Evolutionary conservation across 805 yeast genomes (phyloP).

Genomic region (Wickerhamiella bombiphila): DNA sequence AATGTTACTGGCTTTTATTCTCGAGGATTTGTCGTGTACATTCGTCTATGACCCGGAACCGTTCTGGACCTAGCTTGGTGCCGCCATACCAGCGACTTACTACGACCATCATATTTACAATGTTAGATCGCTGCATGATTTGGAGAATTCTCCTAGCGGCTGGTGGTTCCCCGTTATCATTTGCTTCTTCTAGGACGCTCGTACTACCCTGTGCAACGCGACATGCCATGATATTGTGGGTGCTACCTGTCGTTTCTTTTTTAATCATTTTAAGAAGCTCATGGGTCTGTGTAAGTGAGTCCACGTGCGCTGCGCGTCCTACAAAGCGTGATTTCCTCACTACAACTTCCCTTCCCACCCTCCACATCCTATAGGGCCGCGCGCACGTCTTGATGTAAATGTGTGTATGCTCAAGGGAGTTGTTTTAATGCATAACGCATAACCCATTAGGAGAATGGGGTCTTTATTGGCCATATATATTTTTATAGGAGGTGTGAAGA

Average conservation of each 20-base stretch:
- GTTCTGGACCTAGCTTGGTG: slow-evolving; percentile 49
- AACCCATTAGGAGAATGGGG: too few relatives aligned
- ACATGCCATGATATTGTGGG: slow-evolving; percentile 73
- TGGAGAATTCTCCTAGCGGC: slow-evolving; percentile 50
- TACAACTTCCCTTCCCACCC: slow-evolving; percentile 15
- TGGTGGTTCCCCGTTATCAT: slow-evolving; percentile 63
- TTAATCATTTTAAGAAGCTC: slow-evolving; percentile 23
- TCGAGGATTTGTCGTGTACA: slow-evolving; percentile 39
- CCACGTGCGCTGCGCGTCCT: slow-evolving; percentile 38
- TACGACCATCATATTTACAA: slow-evolving; percentile 45
- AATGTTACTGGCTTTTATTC: slow-evolving; percentile 4
- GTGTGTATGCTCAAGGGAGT: too few relatives aligned
- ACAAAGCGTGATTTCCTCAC: slow-evolving; percentile 55
- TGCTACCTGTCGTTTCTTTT: slow-evolving; percentile 39
- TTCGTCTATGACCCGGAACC: slow-evolving; percentile 53
- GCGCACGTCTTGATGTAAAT: too few relatives aligned
- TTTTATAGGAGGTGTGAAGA: too few relatives aligned
- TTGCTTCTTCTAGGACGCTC: slow-evolving; percentile 38
- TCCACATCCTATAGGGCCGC: slow-evolving; percentile 10
- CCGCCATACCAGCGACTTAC: slow-evolving; percentile 82
- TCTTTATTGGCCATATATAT: too few relatives aligned
- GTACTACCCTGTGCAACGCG: slow-evolving; percentile 29
- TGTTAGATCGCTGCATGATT: slow-evolving; percentile 34
- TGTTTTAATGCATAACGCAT: too few relatives aligned
- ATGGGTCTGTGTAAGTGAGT: slow-evolving; percentile 30